Evolutionary conservation across 345 rosid species (phyloP), one percentile per base, ranked within the genome.

Genomic region (Noccaea bulbosa): DNA sequence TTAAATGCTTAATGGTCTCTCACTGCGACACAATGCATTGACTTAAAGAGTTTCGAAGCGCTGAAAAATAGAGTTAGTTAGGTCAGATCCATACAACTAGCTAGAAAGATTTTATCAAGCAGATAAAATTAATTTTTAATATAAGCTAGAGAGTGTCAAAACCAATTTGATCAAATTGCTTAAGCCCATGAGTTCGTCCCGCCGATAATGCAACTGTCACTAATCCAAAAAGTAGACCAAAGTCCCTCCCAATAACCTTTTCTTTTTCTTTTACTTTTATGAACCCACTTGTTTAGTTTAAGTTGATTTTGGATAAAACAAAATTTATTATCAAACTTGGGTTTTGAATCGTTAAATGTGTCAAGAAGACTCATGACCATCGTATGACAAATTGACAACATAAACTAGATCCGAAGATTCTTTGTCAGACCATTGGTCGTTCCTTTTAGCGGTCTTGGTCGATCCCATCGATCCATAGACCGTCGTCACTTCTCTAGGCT

Each of bases 61-160:
- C 41, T 59, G 74, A 69, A 69, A 58, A 16, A 57, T 11, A 56
- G 37, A 52, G 10, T 51, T 50, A 37, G 70, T 72, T 72, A 71
- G 75, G 75, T 62, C 75, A 71, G 75, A 71, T 71, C 53, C 69
- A 61, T 61, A 16, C 57, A 38, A 69, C 57, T 44, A 48, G 17
- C 38, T 20, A 20, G 22, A 20, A 7, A 34, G 61, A 56, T 43
- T 56, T 24, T 46, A 11, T 59, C 46, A 32, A 49, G 5, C 16
- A 59, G 50, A 40, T n/a, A 16, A 38, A 65, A 17, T 41, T 17
- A 22, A 10, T 38, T 17, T 73, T 56, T 27, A 12, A 46, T 73
- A 34, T 56, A 11, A 15, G 40, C 32, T 49, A 56, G 32, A 40
- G 58, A 65, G 24, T 47, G 61, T 57, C 59, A 65, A 73, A 66